Conservation (phyloP, 805 yeast genomes). For the Pichia cephalocereana region DNA sequence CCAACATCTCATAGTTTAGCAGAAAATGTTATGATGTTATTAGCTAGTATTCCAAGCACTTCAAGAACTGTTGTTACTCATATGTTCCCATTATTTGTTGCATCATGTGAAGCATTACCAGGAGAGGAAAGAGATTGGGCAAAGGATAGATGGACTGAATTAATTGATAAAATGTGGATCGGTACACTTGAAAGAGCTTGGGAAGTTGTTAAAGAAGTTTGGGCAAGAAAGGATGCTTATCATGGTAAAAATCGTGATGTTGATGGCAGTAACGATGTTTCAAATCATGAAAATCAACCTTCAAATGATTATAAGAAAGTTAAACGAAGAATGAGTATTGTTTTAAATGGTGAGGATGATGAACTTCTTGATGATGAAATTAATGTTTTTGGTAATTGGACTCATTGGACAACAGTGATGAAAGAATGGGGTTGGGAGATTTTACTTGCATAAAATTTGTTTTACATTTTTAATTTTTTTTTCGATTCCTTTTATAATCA, state of each 20-base stretch:
- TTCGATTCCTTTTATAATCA: too few relatives aligned
- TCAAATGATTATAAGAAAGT: slow-evolving; percentile 15
- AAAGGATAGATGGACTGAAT: slow-evolving; percentile 44
- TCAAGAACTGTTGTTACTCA: slow-evolving; percentile 51
- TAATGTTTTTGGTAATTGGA: slow-evolving; percentile 36
- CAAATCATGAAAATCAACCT: slow-evolving; percentile 7
- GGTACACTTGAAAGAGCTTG: slow-evolving; percentile 59
- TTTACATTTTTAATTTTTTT: too few relatives aligned
- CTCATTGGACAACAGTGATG: slow-evolving; percentile 66
- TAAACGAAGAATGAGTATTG: slow-evolving; percentile 19
- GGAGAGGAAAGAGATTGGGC: slow-evolving; percentile 59
- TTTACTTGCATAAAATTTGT: slow-evolving; percentile 35
- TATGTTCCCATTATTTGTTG: slow-evolving; percentile 55
- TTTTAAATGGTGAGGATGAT: slow-evolving; percentile 35
- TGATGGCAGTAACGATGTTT: neutral
- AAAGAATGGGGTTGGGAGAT: slow-evolving; percentile 75
- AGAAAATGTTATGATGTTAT: slow-evolving; percentile 46
- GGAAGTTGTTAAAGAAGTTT: slow-evolving; percentile 63
- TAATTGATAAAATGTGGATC: slow-evolving; percentile 48
- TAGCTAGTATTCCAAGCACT: slow-evolving; percentile 54
- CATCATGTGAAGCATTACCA: slow-evolving; percentile 55
- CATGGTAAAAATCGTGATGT: slow-evolving; percentile 10
- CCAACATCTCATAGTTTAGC: slow-evolving; percentile 46
- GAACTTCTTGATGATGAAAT: slow-evolving; percentile 24
- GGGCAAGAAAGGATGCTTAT: slow-evolving; percentile 51